Conservation (phyloP, 768 basidiomycete genomes). For the Panaeolus cyanescens region DNA sequence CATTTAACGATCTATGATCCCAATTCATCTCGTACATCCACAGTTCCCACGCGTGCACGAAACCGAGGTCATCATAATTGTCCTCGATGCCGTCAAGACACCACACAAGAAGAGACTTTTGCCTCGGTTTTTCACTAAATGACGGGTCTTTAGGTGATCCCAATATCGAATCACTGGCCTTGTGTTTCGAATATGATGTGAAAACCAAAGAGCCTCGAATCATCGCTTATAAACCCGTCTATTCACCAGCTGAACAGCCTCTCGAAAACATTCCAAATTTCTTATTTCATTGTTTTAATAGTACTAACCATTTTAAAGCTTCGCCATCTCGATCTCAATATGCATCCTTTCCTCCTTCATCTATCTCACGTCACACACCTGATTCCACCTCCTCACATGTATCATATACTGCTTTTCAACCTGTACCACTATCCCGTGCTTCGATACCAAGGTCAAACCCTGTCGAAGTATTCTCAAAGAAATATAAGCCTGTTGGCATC, state of each 20-base stretch:
- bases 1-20: conserved; percentile 26
- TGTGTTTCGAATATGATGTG: neutral
- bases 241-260: no score
- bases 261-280: no score
- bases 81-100: neutral
- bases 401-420: neutral
- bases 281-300: no score
- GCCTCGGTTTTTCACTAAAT: neutral
- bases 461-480: neutral
- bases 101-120: neutral
- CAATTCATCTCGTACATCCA: conserved; percentile 12
- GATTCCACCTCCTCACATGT: neutral
- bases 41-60: conserved; percentile 5
- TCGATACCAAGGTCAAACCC: neutral
- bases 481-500: conserved; percentile 7
- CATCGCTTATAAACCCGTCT: neutral
- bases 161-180: neutral
- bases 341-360: neutral
- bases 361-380: neutral
- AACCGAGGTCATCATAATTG: no score
- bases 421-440: neutral
- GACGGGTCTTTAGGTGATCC: neutral
- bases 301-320: no score
- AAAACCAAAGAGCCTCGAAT: neutral
- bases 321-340: no score